These are phyloP conservation scores for Delonix regia DNA, from an alignment of 306 rosid species.

Conservation along the genomic window DNA sequence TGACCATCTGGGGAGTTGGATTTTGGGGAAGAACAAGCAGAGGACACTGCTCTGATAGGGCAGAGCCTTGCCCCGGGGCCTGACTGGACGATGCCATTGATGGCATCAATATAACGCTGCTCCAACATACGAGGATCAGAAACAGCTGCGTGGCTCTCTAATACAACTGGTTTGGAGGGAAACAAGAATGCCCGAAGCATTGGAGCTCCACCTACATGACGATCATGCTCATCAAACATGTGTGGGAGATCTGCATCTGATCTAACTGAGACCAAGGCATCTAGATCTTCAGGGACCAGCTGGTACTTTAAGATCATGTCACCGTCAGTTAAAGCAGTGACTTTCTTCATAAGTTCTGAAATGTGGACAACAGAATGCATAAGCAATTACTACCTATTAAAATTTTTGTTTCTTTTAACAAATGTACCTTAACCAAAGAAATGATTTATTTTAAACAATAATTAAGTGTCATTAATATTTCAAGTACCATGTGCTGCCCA, in stretches of 20 bases:
- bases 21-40: slow-evolving; percentile 73
- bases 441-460: not conserved
- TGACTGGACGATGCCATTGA: slow-evolving; percentile 62
- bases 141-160: slow-evolving; percentile 38
- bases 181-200: slow-evolving; percentile 72
- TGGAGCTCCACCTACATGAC: slow-evolving; percentile 41
- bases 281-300: slow-evolving; percentile 64
- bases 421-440: not conserved
- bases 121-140: slow-evolving; percentile 50
- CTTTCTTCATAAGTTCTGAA: slow-evolving; percentile 70
- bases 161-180: slow-evolving; percentile 45
- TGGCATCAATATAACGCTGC: slow-evolving; percentile 79
- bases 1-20: slow-evolving; percentile 68
- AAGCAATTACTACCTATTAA: not conserved
- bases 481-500: not conserved
- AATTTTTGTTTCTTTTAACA: not conserved
- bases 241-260: slow-evolving; percentile 74
- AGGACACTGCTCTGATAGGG: slow-evolving; percentile 28
- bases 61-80: slow-evolving; percentile 11
- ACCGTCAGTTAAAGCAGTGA: slow-evolving; percentile 51
- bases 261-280: slow-evolving; percentile 61
- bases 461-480: not conserved
- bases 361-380: not conserved
- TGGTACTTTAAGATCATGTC: slow-evolving; percentile 80
- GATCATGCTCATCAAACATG: slow-evolving; percentile 76